These are phyloP conservation scores for Dianthus caryophyllus DNA, from an alignment of 148 eudicot species.

Conservation along the genomic window DNA sequence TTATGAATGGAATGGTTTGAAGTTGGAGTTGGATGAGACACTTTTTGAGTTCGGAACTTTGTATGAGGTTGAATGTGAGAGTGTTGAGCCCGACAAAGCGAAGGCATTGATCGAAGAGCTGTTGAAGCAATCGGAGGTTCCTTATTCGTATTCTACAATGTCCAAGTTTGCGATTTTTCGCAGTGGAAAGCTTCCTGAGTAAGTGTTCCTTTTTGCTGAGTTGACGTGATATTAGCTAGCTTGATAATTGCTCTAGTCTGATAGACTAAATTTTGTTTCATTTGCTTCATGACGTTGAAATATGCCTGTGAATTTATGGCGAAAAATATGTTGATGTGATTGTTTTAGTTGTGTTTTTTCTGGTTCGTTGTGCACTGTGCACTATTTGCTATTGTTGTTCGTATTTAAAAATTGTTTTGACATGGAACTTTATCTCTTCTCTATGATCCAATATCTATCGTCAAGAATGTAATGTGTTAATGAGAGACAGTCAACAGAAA, in stretches of 20 bases:
- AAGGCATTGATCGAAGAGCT: conserved; percentile 60
- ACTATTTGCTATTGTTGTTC: background rate
- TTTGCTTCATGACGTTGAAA: background rate
- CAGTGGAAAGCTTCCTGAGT: conserved; percentile 55
- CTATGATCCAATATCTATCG: too few species aligned
- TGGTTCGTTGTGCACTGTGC: background rate
- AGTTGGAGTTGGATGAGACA: conserved; percentile 75
- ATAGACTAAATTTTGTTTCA: background rate
- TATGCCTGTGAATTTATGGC: background rate
- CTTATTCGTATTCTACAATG: conserved; percentile 53
- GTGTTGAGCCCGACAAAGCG: conserved; percentile 66
- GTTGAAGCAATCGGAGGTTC: conserved; percentile 57
- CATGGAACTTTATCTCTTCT: too few species aligned
- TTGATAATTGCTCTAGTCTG: background rate
- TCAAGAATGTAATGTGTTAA: too few species aligned
- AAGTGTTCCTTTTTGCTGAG: conserved; percentile 23
- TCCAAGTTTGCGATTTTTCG: conserved; percentile 77
- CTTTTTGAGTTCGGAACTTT: conserved; percentile 67
- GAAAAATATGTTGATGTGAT: background rate
- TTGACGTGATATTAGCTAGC: conserved; percentile 6
- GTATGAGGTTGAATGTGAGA: conserved; percentile 87
- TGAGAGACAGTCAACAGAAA: too few species aligned
- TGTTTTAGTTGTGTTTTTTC: background rate
- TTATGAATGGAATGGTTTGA: conserved; percentile 70
- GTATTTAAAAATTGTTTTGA: too few species aligned